Evolutionary conservation across 805 yeast genomes (phyloP).

Genomic region (Huiozyma sinensis): DNA sequence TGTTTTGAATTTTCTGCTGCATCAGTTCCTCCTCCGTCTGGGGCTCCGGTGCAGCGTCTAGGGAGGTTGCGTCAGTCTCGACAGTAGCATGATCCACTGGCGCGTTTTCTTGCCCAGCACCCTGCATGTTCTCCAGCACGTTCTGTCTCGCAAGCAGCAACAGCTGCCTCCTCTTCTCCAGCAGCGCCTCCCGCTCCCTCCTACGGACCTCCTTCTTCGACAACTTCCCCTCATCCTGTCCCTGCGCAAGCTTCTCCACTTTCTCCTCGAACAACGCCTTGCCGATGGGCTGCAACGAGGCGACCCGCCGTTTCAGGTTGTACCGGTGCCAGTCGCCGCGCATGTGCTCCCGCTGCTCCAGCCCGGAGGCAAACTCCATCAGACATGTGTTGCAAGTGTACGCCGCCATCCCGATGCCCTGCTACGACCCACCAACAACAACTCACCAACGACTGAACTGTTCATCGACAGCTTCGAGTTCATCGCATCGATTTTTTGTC

Average conservation of each 20-base stretch:
- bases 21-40: constrained; percentile 30
- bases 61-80: constrained; percentile 11
- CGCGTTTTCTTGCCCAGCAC: constrained; percentile 1
- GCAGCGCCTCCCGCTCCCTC: constrained; percentile 33
- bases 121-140: constrained; percentile 19
- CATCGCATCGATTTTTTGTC: too few relatives aligned
- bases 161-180: constrained; percentile 33
- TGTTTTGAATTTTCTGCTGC: constrained; percentile 30
- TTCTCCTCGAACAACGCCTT: constrained; percentile 62
- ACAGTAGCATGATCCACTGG: neutral
- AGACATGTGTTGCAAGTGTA: constrained; percentile 85
- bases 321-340: constrained; percentile 97
- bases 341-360: constrained; percentile 84
- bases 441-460: too few relatives aligned
- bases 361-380: constrained; percentile 63
- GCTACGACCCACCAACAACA: too few relatives aligned
- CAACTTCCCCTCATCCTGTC: constrained; percentile 11
- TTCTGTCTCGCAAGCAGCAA: constrained; percentile 33
- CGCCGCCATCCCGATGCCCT: neutral
- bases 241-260: constrained; percentile 30
- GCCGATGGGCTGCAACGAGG: constrained; percentile 65
- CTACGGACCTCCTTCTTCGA: constrained; percentile 35
- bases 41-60: constrained; percentile 28
- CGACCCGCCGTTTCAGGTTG: constrained; percentile 89
- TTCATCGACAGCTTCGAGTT: too few relatives aligned